Evolutionary conservation across 1,284 basidiomycete species (phyloP).

Genomic region (Cryptococcus sp.): DNA sequence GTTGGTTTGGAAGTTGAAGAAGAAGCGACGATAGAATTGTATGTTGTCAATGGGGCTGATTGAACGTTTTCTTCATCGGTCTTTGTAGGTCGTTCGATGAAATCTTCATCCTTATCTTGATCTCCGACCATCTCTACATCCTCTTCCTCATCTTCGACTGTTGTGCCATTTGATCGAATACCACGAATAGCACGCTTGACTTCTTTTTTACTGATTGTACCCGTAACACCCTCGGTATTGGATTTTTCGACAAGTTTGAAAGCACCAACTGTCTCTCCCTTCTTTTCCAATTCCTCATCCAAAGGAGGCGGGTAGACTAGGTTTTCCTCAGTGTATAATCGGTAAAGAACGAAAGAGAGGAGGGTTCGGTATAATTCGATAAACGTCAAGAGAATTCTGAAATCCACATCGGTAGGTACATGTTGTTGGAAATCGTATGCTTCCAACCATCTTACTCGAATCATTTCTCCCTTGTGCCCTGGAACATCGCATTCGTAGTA

Average conservation of each 20-base stretch:
- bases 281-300: constrained; percentile 77
- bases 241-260: constrained; percentile 67
- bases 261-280: constrained; percentile 84
- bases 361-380: constrained; percentile 97
- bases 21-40: constrained; percentile 59
- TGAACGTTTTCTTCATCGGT: constrained; percentile 52
- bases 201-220: constrained; percentile 41
- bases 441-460: constrained; percentile 83
- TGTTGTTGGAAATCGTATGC: constrained; percentile 97
- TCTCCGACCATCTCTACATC: constrained; percentile 45
- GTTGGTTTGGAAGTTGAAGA: constrained; percentile 54
- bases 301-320: constrained; percentile 92
- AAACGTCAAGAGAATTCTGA: constrained; percentile 98
- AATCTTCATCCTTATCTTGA: constrained; percentile 49
- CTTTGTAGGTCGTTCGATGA: constrained; percentile 57
- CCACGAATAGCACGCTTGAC: constrained; percentile 54
- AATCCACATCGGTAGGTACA: constrained; percentile 92
- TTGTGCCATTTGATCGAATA: constrained; percentile 34
- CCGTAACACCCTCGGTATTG: constrained; percentile 30
- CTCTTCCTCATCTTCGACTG: constrained; percentile 24
- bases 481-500: constrained; percentile 93
- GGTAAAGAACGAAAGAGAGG: constrained; percentile 93
- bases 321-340: constrained; percentile 91
- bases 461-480: constrained; percentile 68
- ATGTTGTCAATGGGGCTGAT: constrained; percentile 64